Percentiles rank a stretch among this genome's conserved stretches.
phyloP scores from a whole-genome alignment of 495 filamentous ascomycete species.

The Venustampulla echinocandica region DNA sequence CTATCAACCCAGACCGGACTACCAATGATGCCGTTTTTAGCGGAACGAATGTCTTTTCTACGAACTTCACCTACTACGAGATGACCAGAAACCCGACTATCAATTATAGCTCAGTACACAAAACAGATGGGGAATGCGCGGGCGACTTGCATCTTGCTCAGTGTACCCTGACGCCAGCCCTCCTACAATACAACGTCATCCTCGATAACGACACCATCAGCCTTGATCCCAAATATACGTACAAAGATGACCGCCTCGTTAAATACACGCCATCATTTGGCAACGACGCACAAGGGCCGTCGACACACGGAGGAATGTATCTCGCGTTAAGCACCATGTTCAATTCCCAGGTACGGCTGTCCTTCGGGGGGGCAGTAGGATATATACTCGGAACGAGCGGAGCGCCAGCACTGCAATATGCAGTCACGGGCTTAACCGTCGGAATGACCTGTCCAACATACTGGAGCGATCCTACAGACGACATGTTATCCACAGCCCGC shows the following conservation, averaged over 20 bases:
- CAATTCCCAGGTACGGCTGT: neutral
- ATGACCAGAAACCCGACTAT: neutral
- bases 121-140: neutral
- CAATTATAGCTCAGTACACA: neutral
- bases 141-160: neutral
- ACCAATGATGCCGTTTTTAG: neutral
- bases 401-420: neutral
- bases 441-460: neutral
- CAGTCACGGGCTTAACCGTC: neutral
- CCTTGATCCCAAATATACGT: neutral
- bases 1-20: neutral
- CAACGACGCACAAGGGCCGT: neutral
- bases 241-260: neutral
- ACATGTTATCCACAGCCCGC: constrained; percentile 2
- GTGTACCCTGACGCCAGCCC: neutral
- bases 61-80: neutral
- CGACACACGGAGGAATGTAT: neutral
- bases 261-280: neutral
- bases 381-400: neutral
- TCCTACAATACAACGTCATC: neutral
- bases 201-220: constrained; percentile 1
- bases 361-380: neutral
- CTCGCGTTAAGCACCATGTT: neutral
- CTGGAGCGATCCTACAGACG: constrained; percentile 2
- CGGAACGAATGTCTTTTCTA: neutral